Evolutionary conservation across 2,329 filamentous ascomycete genomes (phyloP), one percentile per base, ranked within the genome.

Genomic region (Verticillium alfalfae): DNA sequence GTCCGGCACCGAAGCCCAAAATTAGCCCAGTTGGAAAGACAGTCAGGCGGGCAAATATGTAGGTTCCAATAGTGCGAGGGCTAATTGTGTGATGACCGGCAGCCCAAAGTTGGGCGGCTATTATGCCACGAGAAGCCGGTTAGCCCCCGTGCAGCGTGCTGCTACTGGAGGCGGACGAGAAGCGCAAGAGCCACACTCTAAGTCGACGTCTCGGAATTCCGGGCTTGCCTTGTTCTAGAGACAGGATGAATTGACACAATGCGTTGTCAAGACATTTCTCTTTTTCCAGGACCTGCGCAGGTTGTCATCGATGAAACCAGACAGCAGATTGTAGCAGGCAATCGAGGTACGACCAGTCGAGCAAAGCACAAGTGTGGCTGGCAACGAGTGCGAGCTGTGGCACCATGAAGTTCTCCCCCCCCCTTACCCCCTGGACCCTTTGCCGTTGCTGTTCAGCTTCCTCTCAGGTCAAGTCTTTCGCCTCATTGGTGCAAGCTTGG

Each of bases 21-120:
- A 67, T 72, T 72, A 72, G 69, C 69, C 70, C 69, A 64, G 10
- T 39, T 61, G n/a, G n/a, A 26, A 9, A 26, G 45, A 18, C n/a
- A 18, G n/a, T 49, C 18, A 49, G 45, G 45, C n/a, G 45, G 45
- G 45, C 45, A 49, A 49, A 49, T 22, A 49, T 49, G 45, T 26
- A 49, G 45, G n/a, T n/a, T 49, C 26, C 45, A 49, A 49, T 49
- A 49, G 45, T 12, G 45, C 18, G n/a, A 26, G 45, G 45, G 45
- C 45, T 49, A 61, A 65, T 66, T 38, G 41, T 26, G 18, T 49
- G 45, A 49, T 18, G 18, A 22, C n/a, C 6, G 18, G 8, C 18
- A 18, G 45, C 18, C 45, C 45, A 49, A 49, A 49, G 45, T 49
- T 10, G 45, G 45, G 45, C 45, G 45, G 45, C 45, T 49, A 49